A percentile compares a stretch with the other conserved stretches of the same genome.
Conservation (phyloP, 805 yeast genomes). For the Barnettozyma siamensis region DNA sequence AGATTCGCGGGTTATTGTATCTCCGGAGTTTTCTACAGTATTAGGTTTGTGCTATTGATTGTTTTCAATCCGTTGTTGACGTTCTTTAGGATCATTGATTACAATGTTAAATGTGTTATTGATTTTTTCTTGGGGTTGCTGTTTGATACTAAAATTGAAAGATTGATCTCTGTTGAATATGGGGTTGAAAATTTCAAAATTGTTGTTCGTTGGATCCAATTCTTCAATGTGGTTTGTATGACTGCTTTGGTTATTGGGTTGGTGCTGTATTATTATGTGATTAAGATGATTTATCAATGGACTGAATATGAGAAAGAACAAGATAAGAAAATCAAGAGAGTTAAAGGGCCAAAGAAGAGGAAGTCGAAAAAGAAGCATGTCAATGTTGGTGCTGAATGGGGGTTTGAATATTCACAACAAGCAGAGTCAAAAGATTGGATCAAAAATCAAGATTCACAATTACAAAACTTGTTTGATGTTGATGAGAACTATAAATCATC, state of each 20-base stretch:
- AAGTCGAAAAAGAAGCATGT: slow-evolving; percentile 2
- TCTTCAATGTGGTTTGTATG: slow-evolving; percentile 19
- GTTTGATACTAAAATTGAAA: slow-evolving; percentile 15
- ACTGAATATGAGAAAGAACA: slow-evolving; percentile 16
- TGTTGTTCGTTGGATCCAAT: slow-evolving; percentile 19
- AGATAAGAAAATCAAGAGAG: slow-evolving; percentile 1
- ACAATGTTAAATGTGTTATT: slow-evolving; percentile 15
- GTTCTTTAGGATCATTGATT: slow-evolving; percentile 17
- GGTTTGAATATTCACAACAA: too few species aligned
- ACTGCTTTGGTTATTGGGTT: slow-evolving; percentile 19
- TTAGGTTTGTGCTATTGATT: neutral
- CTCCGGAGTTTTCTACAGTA: neutral
- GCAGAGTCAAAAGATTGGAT: too few species aligned
- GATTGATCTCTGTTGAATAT: slow-evolving; percentile 13
- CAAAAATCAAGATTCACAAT: too few species aligned
- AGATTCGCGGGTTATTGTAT: neutral
- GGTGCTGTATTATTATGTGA: slow-evolving; percentile 16
- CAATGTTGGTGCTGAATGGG: slow-evolving; percentile 6
- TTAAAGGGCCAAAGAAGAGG: neutral
- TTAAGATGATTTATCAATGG: slow-evolving; percentile 19
- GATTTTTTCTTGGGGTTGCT: slow-evolving; percentile 16
- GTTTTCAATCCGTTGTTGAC: slow-evolving; percentile 19
- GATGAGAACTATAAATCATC: too few species aligned
- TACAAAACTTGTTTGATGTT: too few species aligned
- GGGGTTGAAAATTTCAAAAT: slow-evolving; percentile 16